Conservation (phyloP, 768 basidiomycete genomes). For the Pluteus cervinus region DNA sequence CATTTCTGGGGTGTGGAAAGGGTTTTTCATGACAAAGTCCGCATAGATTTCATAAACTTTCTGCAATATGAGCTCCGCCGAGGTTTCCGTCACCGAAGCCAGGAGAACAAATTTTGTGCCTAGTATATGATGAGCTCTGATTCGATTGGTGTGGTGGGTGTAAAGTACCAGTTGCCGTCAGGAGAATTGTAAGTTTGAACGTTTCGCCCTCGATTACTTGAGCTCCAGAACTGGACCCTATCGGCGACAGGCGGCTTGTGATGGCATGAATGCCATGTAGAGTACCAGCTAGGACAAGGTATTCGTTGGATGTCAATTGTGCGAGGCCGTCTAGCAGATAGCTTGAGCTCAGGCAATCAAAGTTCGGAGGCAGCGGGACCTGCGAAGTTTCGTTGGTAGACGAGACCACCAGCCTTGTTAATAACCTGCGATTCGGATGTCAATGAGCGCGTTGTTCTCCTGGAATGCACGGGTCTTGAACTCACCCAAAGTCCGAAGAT, state of each 20-base stretch:
- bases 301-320: constrained; percentile 86
- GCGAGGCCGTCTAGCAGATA: constrained; percentile 75
- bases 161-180: constrained; percentile 80
- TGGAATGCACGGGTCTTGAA: too few species aligned
- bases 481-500: constrained; percentile 10
- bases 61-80: constrained; percentile 65
- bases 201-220: constrained; percentile 95
- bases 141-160: constrained; percentile 1
- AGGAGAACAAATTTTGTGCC: constrained; percentile 95
- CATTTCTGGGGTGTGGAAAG: constrained; percentile 99
- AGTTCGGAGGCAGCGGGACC: constrained; percentile 40
- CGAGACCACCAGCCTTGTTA: constrained; percentile 96
- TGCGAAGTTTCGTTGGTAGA: constrained; percentile 89
- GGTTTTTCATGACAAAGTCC: constrained; percentile 98
- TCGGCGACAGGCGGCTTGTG: constrained; percentile 84
- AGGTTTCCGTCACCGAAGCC: constrained; percentile 71
- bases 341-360: not conserved
- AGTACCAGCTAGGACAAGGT: constrained; percentile 93
- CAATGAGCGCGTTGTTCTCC: not conserved
- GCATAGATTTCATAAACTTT: constrained; percentile 92
- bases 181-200: constrained; percentile 88
- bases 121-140: too few species aligned
- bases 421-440: constrained; percentile 56
- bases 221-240: constrained; percentile 75
- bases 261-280: constrained; percentile 99